These are phyloP conservation scores for Aspergillus fructus DNA, from an alignment of 2,329 filamentous ascomycete genomes.

Conservation along the genomic window DNA sequence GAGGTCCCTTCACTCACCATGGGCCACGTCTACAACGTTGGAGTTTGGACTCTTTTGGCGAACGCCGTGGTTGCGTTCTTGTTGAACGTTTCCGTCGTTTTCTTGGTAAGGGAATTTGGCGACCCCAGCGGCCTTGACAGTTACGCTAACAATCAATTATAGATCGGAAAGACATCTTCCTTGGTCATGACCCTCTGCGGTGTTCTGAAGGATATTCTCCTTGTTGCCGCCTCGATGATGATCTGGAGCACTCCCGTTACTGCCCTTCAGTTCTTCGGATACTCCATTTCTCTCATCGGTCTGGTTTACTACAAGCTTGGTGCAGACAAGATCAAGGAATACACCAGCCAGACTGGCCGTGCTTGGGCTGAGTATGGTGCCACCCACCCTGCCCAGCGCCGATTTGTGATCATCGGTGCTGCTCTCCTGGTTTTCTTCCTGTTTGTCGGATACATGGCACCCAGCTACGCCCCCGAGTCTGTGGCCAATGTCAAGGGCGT, in stretches of 20 bases:
- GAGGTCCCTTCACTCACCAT: slow-evolving; percentile 67
- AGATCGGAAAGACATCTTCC: slow-evolving; percentile 87
- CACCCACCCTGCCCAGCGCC: slow-evolving; percentile 73
- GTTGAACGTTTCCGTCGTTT: slow-evolving; percentile 81
- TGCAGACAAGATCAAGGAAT: slow-evolving; percentile 78
- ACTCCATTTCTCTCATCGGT: slow-evolving; percentile 67
- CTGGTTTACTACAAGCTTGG: slow-evolving; percentile 70
- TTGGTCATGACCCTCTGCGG: slow-evolving; percentile 82
- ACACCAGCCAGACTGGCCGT: slow-evolving; percentile 68
- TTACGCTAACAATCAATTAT: slow-evolving; percentile 4
- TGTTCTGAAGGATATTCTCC: slow-evolving; percentile 83
- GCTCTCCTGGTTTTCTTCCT: slow-evolving; percentile 68
- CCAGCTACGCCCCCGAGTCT: slow-evolving; percentile 44
- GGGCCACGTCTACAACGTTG: slow-evolving; percentile 65
- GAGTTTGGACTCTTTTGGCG: slow-evolving; percentile 63
- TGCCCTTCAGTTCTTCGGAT: slow-evolving; percentile 71
- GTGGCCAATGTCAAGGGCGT: slow-evolving; percentile 36
- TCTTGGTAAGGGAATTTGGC: slow-evolving; percentile 63
- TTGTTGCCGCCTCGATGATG: slow-evolving; percentile 72
- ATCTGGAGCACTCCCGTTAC: slow-evolving; percentile 75
- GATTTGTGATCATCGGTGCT: slow-evolving; percentile 68
- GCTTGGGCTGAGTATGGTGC: slow-evolving; percentile 85
- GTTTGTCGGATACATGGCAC: slow-evolving; percentile 63
- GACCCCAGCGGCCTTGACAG: background rate
- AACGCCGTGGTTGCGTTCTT: slow-evolving; percentile 80